Evolutionary conservation across 2,329 filamentous ascomycete species (phyloP).

Genomic region (Aureobasidium sp.): DNA sequence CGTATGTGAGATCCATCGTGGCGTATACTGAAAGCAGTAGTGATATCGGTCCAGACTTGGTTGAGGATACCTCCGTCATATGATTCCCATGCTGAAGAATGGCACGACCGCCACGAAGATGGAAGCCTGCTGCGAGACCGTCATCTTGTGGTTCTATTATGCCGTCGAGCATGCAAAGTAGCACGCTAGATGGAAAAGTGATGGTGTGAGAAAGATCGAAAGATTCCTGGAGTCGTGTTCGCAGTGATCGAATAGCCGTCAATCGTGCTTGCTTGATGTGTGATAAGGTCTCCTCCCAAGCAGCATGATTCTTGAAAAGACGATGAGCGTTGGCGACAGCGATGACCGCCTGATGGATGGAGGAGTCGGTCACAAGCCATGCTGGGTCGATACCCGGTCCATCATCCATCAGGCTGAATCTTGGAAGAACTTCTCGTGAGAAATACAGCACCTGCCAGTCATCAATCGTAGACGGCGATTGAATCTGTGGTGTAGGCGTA

Average conservation of each 20-base stretch:
- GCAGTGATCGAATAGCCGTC: conserved; percentile 3
- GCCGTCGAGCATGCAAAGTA: not conserved
- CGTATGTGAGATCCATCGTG: conserved; percentile 1
- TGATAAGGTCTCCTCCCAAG: not conserved
- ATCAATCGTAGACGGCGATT: not conserved
- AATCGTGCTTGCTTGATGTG: not conserved
- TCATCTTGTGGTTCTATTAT: conserved; percentile 5
- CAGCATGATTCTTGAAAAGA: not conserved
- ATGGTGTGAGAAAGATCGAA: not conserved
- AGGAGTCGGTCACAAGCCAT: not conserved
- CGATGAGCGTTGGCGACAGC: conserved; percentile 6
- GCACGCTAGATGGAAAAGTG: not conserved
- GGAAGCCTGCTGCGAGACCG: not conserved
- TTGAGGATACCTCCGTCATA: not conserved
- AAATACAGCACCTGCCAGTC: conserved; percentile 1
- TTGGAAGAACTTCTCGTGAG: not conserved
- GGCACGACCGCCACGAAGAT: not conserved
- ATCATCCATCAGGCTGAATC: not conserved
- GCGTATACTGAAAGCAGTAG: not conserved
- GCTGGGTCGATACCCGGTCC: not conserved
- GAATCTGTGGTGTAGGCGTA: not conserved
- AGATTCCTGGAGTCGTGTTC: not conserved
- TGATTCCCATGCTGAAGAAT: conserved; percentile 5
- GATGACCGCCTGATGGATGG: not conserved
- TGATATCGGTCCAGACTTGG: not conserved